Conservation (phyloP, 495 filamentous ascomycete species). For the Tetracladium setigerum region DNA sequence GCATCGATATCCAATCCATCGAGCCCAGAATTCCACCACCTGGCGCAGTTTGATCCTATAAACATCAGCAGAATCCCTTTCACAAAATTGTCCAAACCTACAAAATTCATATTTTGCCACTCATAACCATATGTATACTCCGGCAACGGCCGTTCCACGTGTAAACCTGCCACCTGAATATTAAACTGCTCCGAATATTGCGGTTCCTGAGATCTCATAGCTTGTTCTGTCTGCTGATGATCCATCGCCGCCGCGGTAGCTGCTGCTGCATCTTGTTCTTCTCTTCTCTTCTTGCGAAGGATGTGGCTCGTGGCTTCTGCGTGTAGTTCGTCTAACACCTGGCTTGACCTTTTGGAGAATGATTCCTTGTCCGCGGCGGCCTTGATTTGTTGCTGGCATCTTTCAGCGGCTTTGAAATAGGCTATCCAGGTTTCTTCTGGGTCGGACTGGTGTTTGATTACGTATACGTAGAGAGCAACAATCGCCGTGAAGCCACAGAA, state of each 20-base stretch:
- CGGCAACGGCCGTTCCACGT: too few relatives aligned
- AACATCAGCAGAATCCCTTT: not conserved
- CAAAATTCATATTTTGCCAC: conserved; percentile 7
- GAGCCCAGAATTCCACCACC: not conserved
- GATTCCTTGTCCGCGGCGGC: conserved; percentile 20
- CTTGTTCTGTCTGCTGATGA: too few relatives aligned
- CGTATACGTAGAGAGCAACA: conserved; percentile 45
- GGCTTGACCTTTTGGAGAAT: conserved; percentile 26
- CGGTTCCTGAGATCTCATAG: too few relatives aligned
- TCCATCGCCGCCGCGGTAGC: too few relatives aligned
- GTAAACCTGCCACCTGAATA: too few relatives aligned
- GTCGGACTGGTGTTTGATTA: conserved; percentile 36
- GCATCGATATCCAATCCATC: not conserved
- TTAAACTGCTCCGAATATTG: too few relatives aligned
- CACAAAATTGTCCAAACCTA: not conserved
- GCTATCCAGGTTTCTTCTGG: conserved; percentile 8
- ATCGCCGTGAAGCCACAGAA: conserved; percentile 49
- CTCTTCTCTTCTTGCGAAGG: not conserved
- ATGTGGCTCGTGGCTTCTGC: conserved; percentile 27
- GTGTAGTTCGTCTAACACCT: conserved; percentile 36
- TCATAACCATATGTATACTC: not conserved
- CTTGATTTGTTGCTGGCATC: conserved; percentile 24
- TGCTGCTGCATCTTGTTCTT: too few relatives aligned
- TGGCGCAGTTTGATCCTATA: not conserved
- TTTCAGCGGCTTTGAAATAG: conserved; percentile 23